Evolutionary conservation across 768 basidiomycete genomes (phyloP), one percentile per base, ranked within the genome.

Genomic region (Dendrothele bispora): DNA sequence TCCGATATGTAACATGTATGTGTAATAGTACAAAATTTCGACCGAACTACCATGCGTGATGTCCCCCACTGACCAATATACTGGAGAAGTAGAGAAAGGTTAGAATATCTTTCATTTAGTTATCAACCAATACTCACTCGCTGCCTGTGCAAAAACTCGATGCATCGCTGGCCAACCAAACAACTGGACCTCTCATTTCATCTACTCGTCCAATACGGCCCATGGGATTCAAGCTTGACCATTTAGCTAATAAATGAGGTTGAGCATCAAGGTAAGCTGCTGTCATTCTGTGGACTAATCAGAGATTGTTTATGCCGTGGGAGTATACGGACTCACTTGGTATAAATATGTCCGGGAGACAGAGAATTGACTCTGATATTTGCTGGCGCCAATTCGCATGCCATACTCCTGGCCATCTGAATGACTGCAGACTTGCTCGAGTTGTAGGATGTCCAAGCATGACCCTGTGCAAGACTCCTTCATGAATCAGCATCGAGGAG

Each of bases 381-480:
- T 61, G 81, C 69, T 28, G 59, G 66, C 2, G 84, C 88, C 2
- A 91, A 74, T 59, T 91, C 88, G 58, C 86, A 88, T 4, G 88
- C 88, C 86, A 91, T 84, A 61, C 84, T 88, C 34, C 88, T 79
- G 4, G 73, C 82, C 86, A 88, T 88, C 65, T 91, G 88, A 34
- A 90, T 64, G 15, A 91, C 86, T 4, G 82, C 88, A 1, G 84
- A 79, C 65, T 91, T 91, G 68, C 83, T 86, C 39, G 78, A 74
- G 64, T 89, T 88, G 67, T 90, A 90, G 11, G 84, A 79, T 43
- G 83, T 77, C 86, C 85, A 88, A 1, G 82, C 78, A 54, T 87
- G 84, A 53, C 81, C 86, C 88, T 86, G 52, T 24, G 12, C 6
- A 17, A 50, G 26, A n/a, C 44, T 14, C 50, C n/a, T n/a, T n/a